Percentiles rank a stretch among this genome's conserved stretches.
Evolutionary conservation across 1,284 basidiomycete genomes (phyloP).

Genomic region (Melampsora americana): DNA sequence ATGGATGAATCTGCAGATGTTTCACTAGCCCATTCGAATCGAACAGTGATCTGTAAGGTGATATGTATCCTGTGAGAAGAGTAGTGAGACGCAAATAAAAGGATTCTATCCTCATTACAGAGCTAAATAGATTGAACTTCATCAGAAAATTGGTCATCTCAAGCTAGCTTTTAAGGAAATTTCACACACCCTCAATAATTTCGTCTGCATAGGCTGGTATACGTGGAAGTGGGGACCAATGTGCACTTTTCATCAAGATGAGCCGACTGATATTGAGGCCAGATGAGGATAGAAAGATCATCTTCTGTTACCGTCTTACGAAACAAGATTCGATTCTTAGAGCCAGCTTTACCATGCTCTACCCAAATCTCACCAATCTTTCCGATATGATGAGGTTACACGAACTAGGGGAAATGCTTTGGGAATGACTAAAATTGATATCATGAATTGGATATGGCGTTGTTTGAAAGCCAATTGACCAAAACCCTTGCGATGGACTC

Average conservation of each 20-base stretch:
- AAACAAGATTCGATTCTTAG: background rate
- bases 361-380: background rate
- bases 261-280: conserved; percentile 1
- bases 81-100: background rate
- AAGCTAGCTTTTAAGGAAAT: background rate
- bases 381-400: background rate
- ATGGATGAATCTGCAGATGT: background rate
- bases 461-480: background rate
- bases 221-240: background rate
- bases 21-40: conserved; percentile 1
- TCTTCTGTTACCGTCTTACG: background rate
- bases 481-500: background rate
- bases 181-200: background rate
- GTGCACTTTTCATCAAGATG: background rate
- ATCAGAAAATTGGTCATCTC: background rate
- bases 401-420: background rate
- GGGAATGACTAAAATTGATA: background rate
- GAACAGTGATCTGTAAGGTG: background rate
- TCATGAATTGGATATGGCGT: background rate
- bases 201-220: background rate
- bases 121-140: background rate
- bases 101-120: background rate
- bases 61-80: background rate
- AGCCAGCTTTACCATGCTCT: background rate
- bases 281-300: background rate